A percentile compares a stretch with the other conserved stretches of the same genome.
phyloP scores from a whole-genome alignment of 345 rosid genomes.

The Noccaea caerulescens region DNA sequence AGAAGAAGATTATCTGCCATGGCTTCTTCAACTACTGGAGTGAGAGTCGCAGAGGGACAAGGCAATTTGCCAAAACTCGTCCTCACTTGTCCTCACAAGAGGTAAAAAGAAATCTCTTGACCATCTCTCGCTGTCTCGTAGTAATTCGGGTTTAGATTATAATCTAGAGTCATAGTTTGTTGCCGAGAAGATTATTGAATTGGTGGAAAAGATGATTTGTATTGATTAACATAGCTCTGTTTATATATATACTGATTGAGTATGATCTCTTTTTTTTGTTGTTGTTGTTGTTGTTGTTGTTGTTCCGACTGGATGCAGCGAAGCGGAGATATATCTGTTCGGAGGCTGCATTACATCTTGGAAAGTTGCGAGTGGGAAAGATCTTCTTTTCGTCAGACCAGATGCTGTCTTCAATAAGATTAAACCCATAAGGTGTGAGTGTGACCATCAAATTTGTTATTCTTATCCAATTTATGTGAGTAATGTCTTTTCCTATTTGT shows the following conservation, averaged over 20 bases:
- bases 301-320: conserved; percentile 48
- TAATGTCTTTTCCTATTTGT: background rate
- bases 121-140: background rate
- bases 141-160: background rate
- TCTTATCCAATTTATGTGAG: background rate
- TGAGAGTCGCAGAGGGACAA: conserved; percentile 74
- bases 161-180: too few species aligned
- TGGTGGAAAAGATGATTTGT: too few species aligned
- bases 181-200: too few species aligned
- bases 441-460: background rate
- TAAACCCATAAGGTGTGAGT: conserved; percentile 75
- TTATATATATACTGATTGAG: too few species aligned
- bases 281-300: too few species aligned
- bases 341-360: conserved; percentile 94
- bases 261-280: too few species aligned
- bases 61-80: conserved; percentile 86
- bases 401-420: conserved; percentile 95
- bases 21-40: conserved; percentile 66
- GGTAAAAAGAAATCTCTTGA: conserved; percentile 45
- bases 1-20: conserved; percentile 51
- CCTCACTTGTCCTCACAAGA: conserved; percentile 72
- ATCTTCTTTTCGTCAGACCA: conserved; percentile 89
- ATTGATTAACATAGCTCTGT: too few species aligned
- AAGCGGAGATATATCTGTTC: conserved; percentile 85
- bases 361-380: conserved; percentile 74